These are phyloP conservation scores for Erythrobasidium hasegawianum DNA, from an alignment of 1,284 basidiomycete genomes.

Conservation along the genomic window DNA sequence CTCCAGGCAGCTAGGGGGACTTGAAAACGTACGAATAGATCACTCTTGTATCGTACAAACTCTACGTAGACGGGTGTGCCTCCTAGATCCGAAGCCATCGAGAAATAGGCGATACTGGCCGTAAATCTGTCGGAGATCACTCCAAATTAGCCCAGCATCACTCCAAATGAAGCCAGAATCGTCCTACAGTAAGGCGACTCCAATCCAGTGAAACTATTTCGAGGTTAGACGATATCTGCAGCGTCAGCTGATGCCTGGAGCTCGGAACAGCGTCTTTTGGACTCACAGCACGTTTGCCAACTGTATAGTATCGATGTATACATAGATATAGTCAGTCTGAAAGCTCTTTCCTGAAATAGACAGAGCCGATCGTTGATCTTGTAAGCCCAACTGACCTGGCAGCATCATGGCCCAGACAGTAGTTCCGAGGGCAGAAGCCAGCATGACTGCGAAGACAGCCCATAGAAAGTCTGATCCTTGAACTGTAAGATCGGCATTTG, in stretches of 20 bases:
- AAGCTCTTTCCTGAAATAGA: neutral
- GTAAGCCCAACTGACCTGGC: constrained; percentile 46
- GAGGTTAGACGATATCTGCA: constrained; percentile 52
- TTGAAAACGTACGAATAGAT: constrained; percentile 37
- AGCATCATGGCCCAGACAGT: constrained; percentile 51
- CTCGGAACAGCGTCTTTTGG: too few species aligned
- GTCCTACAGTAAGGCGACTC: constrained; percentile 38
- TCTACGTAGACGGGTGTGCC: constrained; percentile 55
- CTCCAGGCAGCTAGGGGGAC: too few species aligned
- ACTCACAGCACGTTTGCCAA: too few species aligned
- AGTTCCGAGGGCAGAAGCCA: constrained; percentile 43
- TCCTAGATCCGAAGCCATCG: constrained; percentile 62
- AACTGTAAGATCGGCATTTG: constrained; percentile 15
- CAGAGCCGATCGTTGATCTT: neutral
- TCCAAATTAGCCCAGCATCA: neutral
- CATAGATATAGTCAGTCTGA: neutral
- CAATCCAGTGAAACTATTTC: constrained; percentile 36
- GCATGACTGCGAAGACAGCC: constrained; percentile 49
- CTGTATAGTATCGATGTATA: too few species aligned
- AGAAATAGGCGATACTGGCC: constrained; percentile 53
- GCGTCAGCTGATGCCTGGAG: neutral
- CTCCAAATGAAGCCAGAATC: neutral
- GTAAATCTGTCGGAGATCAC: constrained; percentile 41
- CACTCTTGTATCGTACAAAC: constrained; percentile 49
- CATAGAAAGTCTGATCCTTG: constrained; percentile 53